Conservation (phyloP, 176 grass and related monocot species). For the Carex myosuroides region DNA sequence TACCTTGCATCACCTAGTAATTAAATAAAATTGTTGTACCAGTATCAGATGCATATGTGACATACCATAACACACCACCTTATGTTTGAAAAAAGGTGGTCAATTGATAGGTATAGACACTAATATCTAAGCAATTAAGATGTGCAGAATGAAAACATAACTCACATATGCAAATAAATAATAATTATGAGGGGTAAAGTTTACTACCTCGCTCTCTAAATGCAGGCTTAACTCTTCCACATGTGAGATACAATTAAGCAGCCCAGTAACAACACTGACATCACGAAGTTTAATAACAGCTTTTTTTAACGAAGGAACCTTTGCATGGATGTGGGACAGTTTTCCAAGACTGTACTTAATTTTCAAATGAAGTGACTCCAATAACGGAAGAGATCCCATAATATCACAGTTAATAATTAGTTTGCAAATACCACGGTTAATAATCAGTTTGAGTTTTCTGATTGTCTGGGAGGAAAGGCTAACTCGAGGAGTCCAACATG, state of each 20-base stretch:
- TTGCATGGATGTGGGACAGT: neutral
- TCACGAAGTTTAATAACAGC: neutral
- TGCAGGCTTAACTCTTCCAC: neutral
- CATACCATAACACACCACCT: no score
- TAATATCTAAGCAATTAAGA: no score
- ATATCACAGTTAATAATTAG: neutral
- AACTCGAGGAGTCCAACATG: neutral
- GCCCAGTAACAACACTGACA: neutral
- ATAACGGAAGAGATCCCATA: neutral
- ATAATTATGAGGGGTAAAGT: neutral
- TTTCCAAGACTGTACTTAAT: fast-evolving
- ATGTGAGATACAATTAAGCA: neutral
- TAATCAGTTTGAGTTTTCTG: neutral
- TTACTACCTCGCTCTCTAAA: neutral
- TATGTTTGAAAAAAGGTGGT: no score
- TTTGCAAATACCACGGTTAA: neutral
- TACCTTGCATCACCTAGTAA: no score
- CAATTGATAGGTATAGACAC: no score
- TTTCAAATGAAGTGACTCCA: neutral
- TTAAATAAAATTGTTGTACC: no score
- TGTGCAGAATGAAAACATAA: no score
- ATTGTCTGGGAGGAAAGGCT: neutral
- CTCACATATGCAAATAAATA: no score
- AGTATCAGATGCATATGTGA: neutral
- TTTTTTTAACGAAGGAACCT: neutral